phyloP scores from a whole-genome alignment of 129 eudicot genomes.

The Apium graveolens region DNA sequence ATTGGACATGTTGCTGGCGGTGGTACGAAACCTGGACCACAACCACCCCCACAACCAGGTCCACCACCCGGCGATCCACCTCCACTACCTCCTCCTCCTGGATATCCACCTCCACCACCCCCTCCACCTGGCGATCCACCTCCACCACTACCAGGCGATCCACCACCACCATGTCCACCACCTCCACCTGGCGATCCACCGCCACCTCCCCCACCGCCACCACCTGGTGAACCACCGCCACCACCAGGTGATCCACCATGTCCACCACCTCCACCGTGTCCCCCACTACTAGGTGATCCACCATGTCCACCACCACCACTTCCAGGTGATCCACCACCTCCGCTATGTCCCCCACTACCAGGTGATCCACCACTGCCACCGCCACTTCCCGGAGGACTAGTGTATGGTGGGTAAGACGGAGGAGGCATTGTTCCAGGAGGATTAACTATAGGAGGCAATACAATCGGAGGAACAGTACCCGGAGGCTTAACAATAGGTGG shows the following conservation, averaged over 20 bases:
- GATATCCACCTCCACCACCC: not conserved
- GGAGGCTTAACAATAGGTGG: conserved; percentile 2
- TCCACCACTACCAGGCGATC: not conserved
- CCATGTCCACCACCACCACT: not conserved
- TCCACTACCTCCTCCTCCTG: not conserved
- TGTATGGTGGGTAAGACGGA: not conserved
- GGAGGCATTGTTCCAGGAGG: conserved; percentile 2
- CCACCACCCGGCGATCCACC: not conserved
- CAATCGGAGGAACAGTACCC: not conserved
- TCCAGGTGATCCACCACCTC: not conserved
- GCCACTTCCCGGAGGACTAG: not conserved
- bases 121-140: not conserved
- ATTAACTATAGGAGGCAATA: not conserved
- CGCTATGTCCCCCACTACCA: not conserved
- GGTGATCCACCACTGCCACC: not conserved
- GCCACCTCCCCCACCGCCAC: not conserved
- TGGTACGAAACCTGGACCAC: not conserved
- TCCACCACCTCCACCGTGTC: not conserved
- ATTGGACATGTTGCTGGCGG: conserved; percentile 43
- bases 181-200: not conserved
- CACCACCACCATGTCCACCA: not conserved
- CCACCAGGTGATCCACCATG: not conserved
- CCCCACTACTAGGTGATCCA: not conserved
- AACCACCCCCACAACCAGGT: not conserved
- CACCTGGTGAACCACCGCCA: not conserved